A percentile compares a stretch with the other conserved stretches of the same genome.
phyloP scores from a whole-genome alignment of 495 filamentous ascomycete species.

The Trichoderma reesei region DNA sequence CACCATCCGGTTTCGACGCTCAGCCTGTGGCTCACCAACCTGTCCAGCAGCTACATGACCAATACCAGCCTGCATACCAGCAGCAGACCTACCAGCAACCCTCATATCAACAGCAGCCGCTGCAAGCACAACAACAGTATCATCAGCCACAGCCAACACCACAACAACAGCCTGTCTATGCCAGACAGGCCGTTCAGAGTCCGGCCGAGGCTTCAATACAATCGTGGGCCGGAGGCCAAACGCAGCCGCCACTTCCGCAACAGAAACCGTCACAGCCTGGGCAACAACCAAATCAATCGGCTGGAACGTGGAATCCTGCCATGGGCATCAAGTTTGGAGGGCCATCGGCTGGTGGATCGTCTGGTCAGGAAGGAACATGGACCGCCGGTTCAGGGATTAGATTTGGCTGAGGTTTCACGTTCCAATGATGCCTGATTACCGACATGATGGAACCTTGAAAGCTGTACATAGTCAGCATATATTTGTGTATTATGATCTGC shows the following conservation, averaged over 20 bases:
- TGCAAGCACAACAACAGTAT: slow-evolving; percentile 21
- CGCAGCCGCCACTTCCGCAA: slow-evolving; percentile 29
- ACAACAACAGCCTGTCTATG: not conserved
- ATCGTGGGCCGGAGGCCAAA: slow-evolving; percentile 39
- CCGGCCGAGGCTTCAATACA: slow-evolving; percentile 34
- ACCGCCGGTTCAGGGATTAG: slow-evolving; percentile 53
- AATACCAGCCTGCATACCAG: not conserved
- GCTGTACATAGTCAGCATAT: not conserved
- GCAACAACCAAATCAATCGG: not conserved
- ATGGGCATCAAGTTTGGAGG: slow-evolving; percentile 67
- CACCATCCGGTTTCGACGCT: not conserved
- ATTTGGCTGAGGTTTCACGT: slow-evolving; percentile 36
- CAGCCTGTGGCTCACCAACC: slow-evolving; percentile 14
- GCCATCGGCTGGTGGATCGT: slow-evolving; percentile 9
- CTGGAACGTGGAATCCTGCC: slow-evolving; percentile 55
- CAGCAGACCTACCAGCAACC: not conserved
- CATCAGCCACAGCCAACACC: slow-evolving; percentile 27
- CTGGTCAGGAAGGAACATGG: slow-evolving; percentile 36
- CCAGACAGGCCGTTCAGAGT: slow-evolving; percentile 18
- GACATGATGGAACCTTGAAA: not conserved
- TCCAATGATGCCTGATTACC: not conserved
- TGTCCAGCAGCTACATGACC: slow-evolving; percentile 1
- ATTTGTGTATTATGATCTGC: not conserved
- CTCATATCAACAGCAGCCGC: slow-evolving; percentile 19
- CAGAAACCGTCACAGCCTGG: slow-evolving; percentile 43